phyloP scores from a whole-genome alignment of 2,329 filamentous ascomycete genomes.

The Harringtonia aguacate region DNA sequence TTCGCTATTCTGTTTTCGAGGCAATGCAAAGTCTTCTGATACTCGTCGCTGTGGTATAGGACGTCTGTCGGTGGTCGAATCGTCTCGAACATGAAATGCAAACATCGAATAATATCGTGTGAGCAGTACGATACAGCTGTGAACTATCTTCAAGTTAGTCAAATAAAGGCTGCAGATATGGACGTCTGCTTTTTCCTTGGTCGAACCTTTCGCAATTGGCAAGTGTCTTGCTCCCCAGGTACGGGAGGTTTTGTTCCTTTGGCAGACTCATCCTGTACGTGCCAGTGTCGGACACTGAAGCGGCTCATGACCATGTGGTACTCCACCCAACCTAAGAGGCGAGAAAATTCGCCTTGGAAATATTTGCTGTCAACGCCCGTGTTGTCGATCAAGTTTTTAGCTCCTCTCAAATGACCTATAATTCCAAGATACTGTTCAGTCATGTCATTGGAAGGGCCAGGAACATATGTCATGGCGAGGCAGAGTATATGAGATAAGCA shows the following conservation, averaged over 20 bases:
- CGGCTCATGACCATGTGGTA: conserved; percentile 6
- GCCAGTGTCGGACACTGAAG: conserved; percentile 8
- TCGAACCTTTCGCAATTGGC: conserved; percentile 1
- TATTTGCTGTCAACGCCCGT: not conserved
- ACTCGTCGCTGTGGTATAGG: conserved; percentile 2
- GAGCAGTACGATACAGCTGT: conserved; percentile 1
- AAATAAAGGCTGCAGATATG: too few relatives aligned
- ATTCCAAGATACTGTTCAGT: not conserved
- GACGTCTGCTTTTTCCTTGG: not conserved
- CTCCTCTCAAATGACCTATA: conserved; percentile 2
- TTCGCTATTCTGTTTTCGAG: conserved; percentile 5
- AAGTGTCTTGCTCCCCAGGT: not conserved
- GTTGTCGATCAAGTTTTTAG: conserved; percentile 2
- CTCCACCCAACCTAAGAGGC: conserved; percentile 5
- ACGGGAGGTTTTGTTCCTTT: not conserved
- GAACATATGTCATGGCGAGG: too few relatives aligned
- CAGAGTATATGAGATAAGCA: too few relatives aligned
- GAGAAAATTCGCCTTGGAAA: not conserved
- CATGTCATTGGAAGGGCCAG: too few relatives aligned
- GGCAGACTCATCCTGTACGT: not conserved
- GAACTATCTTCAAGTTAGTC: not conserved
- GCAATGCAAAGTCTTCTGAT: not conserved
- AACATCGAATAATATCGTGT: conserved; percentile 1
- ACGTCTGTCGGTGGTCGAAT: conserved; percentile 2
- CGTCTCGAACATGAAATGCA: not conserved